Conservation (phyloP, 2,329 filamentous ascomycete genomes). For the Apiospora saccharicola region DNA sequence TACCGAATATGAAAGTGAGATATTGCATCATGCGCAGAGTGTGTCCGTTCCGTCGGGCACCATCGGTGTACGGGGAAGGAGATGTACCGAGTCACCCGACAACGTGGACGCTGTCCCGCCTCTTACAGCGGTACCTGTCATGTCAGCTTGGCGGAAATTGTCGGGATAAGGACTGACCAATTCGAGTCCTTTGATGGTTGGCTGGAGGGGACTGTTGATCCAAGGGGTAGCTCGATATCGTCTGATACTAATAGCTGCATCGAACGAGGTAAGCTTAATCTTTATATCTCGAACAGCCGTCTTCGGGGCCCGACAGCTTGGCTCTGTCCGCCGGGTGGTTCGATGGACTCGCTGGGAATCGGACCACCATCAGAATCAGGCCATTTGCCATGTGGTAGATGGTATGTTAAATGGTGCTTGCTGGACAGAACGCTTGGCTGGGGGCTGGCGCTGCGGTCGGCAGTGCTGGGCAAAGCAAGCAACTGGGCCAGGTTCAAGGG, state of each 20-base stretch:
- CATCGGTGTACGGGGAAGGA: conserved; percentile 6
- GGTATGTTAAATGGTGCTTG: not conserved
- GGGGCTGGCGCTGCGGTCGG: not conserved
- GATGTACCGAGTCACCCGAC: conserved; percentile 9
- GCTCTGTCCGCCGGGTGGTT: conserved; percentile 16
- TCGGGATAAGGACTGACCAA: conserved; percentile 6
- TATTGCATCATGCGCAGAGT: conserved; percentile 1
- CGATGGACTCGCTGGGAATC: conserved; percentile 5
- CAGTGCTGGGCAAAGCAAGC: conserved; percentile 14
- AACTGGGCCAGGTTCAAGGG: not conserved
- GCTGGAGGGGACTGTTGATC: not conserved
- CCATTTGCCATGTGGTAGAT: conserved; percentile 27
- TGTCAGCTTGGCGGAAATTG: conserved; percentile 18
- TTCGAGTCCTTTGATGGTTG: not conserved
- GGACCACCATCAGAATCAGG: conserved; percentile 27
- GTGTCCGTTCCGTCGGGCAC: conserved; percentile 6
- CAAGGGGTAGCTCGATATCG: conserved; percentile 7
- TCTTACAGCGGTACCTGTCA: not conserved
- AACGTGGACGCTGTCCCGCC: not conserved
- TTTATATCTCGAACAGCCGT: conserved; percentile 20
- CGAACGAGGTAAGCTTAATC: conserved; percentile 23
- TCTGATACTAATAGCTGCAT: conserved; percentile 15
- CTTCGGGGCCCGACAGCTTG: conserved; percentile 22
- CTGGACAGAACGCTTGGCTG: conserved; percentile 18
- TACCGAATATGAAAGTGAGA: not conserved